Evolutionary conservation across 2,329 filamentous ascomycete genomes (phyloP), one percentile per base, ranked within the genome.

Genomic region (Claviceps sp.): DNA sequence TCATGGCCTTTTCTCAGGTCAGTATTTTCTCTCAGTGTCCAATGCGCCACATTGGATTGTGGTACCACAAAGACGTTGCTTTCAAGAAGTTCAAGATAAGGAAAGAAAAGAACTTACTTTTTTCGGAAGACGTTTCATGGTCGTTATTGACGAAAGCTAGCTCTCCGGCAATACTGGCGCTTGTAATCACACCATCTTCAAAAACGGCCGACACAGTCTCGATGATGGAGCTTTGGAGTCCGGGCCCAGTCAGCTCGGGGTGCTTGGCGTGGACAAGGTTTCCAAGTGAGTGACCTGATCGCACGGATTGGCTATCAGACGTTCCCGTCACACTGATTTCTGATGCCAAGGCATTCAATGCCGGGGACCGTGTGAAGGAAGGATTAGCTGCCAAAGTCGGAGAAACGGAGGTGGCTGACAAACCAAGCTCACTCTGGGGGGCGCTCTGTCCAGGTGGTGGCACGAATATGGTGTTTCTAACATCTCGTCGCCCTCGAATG

Each of bases 131-230:
- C 10, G 49, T 45, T 17, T 77, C 66, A 52, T 70, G 62, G 19
- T 72, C 63, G 56, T 93, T 93, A 65, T 90, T 90, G 22, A 84
- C 81, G 57, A 98, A 80, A 3, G 91, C 93, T 58, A 98, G 82
- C 69, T 98, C 91, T 53, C 93, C 93, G 45, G 84, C 81, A 22
- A 96, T 80, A 54, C 84, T 85, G 14, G 84, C 82, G 48, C 81
- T 83, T 56, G 80, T 86, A 11, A 90, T 70, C 13, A 73, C 73
- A 8, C 87, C 87, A 38, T 84, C 78, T 52, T 90, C 84, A 63
- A 96, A 94, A 50, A 81, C 81, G 14, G 87, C 87, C 55, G 82
- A 93, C n/a, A 97, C 81, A 0, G 86, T 93, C 67, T 98, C 93
- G 49, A 97, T 85, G 52, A 97, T 78, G 14, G 91, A 97, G 3